phyloP scores from a whole-genome alignment of 1,139 yeast genomes.

The Yamadazyma atmosphaerica region DNA sequence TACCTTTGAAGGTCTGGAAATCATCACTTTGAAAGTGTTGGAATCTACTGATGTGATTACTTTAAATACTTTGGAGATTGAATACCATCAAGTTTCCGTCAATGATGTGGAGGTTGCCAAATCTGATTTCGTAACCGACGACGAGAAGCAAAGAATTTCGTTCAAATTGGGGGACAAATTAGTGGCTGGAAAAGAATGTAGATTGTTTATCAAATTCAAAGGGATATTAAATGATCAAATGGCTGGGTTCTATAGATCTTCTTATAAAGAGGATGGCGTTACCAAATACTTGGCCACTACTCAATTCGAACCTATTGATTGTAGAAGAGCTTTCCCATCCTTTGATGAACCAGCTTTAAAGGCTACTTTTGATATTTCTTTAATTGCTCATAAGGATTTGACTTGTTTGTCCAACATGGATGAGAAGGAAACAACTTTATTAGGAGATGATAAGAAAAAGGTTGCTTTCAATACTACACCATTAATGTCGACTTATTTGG shows the following conservation, averaged over 20 bases:
- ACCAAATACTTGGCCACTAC: constrained; percentile 73
- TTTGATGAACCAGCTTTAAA: constrained; percentile 85
- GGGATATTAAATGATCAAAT: constrained; percentile 77
- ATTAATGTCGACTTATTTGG: constrained; percentile 74
- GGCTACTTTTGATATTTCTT: constrained; percentile 70
- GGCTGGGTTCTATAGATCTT: constrained; percentile 86
- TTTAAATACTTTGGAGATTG: constrained; percentile 66
- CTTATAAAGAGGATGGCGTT: constrained; percentile 61
- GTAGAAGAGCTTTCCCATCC: constrained; percentile 89
- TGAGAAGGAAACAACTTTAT: constrained; percentile 46
- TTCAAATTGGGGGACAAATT: constrained; percentile 57
- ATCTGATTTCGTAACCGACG: constrained; percentile 36
- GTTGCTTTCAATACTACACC: constrained; percentile 59
- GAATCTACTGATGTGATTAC: constrained; percentile 53
- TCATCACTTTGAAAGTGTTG: constrained; percentile 62
- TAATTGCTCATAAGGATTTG: constrained; percentile 58
- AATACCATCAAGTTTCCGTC: constrained; percentile 53
- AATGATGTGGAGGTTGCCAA: constrained; percentile 32
- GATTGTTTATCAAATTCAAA: constrained; percentile 56
- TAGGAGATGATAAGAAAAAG: constrained; percentile 51
- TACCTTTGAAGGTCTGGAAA: constrained; percentile 67
- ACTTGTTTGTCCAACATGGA: constrained; percentile 85
- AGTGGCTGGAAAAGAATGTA: constrained; percentile 40
- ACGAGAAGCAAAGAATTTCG: constrained; percentile 62
- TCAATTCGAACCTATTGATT: constrained; percentile 88